These are phyloP conservation scores for Talaromyces trachyspermus DNA, from an alignment of 495 filamentous ascomycete species.

Conservation along the genomic window DNA sequence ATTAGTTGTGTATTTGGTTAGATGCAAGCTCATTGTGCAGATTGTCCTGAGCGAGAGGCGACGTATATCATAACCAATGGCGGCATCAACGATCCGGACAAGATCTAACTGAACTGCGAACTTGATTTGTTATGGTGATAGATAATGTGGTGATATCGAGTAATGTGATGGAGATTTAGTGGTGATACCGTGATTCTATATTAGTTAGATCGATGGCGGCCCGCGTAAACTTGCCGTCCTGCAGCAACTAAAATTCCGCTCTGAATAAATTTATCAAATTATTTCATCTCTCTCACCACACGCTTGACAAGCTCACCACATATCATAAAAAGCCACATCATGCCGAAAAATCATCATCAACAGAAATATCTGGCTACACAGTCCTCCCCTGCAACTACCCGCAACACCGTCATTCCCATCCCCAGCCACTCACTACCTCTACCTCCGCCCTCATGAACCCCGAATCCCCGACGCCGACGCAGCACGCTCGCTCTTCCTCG, in stretches of 20 bases:
- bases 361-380: conserved; percentile 40
- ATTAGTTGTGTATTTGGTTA: neutral
- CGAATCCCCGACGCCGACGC: conserved; percentile 66
- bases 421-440: conserved; percentile 72
- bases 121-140: neutral
- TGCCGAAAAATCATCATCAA: conserved; percentile 23
- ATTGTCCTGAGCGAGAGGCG: conserved; percentile 70
- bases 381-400: conserved; percentile 53
- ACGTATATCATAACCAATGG: conserved; percentile 75
- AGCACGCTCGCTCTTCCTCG: conserved; percentile 70
- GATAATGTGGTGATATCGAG: no score
- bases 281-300: no score
- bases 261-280: conserved; percentile 3
- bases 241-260: neutral
- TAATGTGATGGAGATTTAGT: no score
- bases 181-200: no score
- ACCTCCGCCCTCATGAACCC: conserved; percentile 73
- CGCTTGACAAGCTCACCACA: no score
- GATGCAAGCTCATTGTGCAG: conserved; percentile 20
- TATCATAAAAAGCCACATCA: no score
- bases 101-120: conserved; percentile 22
- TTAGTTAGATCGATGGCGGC: no score
- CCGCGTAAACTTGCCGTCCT: neutral
- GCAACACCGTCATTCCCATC: conserved; percentile 49
- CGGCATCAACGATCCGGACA: conserved; percentile 69